Evolutionary conservation across 805 yeast species (phyloP).

Genomic region (Yueomyces sp.): DNA sequence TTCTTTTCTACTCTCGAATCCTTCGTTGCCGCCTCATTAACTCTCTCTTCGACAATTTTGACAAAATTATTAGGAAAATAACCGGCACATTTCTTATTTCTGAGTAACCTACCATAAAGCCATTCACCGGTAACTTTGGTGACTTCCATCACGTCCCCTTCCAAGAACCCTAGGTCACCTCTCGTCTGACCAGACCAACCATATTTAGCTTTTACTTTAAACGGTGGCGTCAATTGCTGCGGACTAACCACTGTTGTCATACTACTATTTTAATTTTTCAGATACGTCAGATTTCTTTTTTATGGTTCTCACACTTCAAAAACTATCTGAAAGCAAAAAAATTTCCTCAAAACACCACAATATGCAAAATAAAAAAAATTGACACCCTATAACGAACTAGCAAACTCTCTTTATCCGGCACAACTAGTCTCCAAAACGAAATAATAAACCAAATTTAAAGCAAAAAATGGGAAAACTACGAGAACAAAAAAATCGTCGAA

Average conservation of each 20-base stretch:
- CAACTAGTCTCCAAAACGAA: no score
- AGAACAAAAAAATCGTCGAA: no score
- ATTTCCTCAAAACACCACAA: no score
- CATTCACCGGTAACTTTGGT: conserved; percentile 77
- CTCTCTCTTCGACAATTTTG: conserved; percentile 33
- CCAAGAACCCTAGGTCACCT: conserved; percentile 84
- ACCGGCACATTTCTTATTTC: conserved; percentile 69
- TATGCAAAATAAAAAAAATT: no score
- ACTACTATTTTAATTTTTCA: no score
- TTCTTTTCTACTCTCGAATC: not conserved
- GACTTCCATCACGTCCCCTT: conserved; percentile 85
- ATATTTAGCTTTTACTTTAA: conserved; percentile 66
- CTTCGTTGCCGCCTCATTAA: conserved; percentile 3
- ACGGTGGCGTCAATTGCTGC: conserved; percentile 35
- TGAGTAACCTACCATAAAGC: conserved; percentile 74
- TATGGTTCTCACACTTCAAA: no score
- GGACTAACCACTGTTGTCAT: not conserved
- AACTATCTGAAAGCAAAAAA: no score
- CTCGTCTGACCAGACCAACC: conserved; percentile 92
- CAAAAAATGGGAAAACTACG: no score
- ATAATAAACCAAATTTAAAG: no score
- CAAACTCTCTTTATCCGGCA: no score
- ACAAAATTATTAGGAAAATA: conserved; percentile 83
- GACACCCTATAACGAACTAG: no score
- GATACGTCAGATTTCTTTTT: no score